A percentile compares a stretch with the other conserved stretches of the same genome.
Conservation (phyloP, 2,329 filamentous ascomycete species). For the Phyllachora maydis region DNA sequence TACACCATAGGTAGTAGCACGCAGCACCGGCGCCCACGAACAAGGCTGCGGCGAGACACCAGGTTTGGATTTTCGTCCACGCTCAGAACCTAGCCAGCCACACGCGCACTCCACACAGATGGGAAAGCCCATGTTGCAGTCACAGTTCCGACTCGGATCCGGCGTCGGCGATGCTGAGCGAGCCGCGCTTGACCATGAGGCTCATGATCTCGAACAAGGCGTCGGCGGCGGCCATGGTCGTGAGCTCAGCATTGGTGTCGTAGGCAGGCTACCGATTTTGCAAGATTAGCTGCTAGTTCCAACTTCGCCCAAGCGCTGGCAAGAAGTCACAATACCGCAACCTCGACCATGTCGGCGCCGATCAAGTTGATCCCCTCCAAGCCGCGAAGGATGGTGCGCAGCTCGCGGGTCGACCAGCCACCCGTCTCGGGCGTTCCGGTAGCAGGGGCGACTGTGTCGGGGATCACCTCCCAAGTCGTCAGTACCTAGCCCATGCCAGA, state of each 20-base stretch:
- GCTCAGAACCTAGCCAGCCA: too few relatives aligned
- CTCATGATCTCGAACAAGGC: conserved; percentile 61
- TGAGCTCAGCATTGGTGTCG: conserved; percentile 51
- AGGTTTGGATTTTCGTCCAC: too few relatives aligned
- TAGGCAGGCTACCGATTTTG: conserved; percentile 40
- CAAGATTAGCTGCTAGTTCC: conserved; percentile 1
- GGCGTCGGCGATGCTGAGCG: too few relatives aligned
- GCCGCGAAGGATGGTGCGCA: conserved; percentile 50
- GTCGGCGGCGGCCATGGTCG: conserved; percentile 54
- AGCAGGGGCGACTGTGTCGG: conserved; percentile 52
- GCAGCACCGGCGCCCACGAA: too few relatives aligned
- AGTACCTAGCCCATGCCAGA: not conserved
- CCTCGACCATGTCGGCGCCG: conserved; percentile 52
- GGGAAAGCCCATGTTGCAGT: too few relatives aligned
- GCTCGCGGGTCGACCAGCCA: conserved; percentile 54
- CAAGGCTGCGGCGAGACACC: too few relatives aligned
- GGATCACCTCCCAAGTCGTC: conserved; percentile 9
- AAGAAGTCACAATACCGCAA: conserved; percentile 25
- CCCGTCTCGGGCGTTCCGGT: conserved; percentile 61
- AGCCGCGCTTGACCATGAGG: conserved; percentile 52
- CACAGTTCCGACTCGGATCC: too few relatives aligned
- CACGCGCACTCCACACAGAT: too few relatives aligned
- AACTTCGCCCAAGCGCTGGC: not conserved
- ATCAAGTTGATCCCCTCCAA: conserved; percentile 50
- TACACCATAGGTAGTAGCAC: too few relatives aligned